A percentile compares a stretch with the other conserved stretches of the same genome.
These are phyloP conservation scores for Gynandropsis gynandra DNA, from an alignment of 345 rosid species.

Conservation along the genomic window DNA sequence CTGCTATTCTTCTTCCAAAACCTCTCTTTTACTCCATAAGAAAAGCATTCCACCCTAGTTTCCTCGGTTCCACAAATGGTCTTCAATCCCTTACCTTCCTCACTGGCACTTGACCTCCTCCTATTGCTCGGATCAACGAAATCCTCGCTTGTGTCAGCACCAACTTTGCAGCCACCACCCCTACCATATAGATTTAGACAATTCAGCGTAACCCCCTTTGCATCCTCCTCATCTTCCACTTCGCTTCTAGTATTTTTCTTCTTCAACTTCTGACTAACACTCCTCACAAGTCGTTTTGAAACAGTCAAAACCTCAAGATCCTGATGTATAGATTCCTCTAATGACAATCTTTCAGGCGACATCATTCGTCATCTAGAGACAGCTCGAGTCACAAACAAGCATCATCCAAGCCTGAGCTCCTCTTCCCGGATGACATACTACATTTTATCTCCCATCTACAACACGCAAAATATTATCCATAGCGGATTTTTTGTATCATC, in stretches of 20 bases:
- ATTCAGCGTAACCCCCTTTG: constrained; percentile 49
- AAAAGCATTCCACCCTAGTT: constrained; percentile 73
- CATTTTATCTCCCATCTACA: constrained; percentile 10
- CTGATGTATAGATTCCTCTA: constrained; percentile 48
- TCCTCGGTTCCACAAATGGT: constrained; percentile 65
- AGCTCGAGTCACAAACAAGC: constrained; percentile 12
- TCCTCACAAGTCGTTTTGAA: constrained; percentile 68
- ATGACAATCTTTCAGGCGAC: constrained; percentile 39
- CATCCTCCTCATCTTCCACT: constrained; percentile 45
- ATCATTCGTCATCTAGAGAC: constrained; percentile 26
- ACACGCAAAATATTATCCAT: constrained; percentile 11
- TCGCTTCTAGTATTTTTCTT: constrained; percentile 45
- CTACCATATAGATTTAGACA: constrained; percentile 68
- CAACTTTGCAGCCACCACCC: constrained; percentile 94
- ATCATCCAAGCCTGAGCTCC: constrained; percentile 12
- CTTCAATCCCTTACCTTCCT: constrained; percentile 55
- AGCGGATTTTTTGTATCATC: neutral
- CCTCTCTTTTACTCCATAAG: constrained; percentile 74
- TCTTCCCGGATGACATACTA: constrained; percentile 9
- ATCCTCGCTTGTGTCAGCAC: constrained; percentile 75
- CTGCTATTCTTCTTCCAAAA: constrained; percentile 68
- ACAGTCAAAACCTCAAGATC: constrained; percentile 67
- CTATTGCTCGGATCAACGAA: constrained; percentile 63
- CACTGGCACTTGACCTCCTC: constrained; percentile 79
- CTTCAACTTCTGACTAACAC: constrained; percentile 67